These are phyloP conservation scores for Rhodotorula paludigena DNA, from an alignment of 768 basidiomycete genomes.

Conservation along the genomic window DNA sequence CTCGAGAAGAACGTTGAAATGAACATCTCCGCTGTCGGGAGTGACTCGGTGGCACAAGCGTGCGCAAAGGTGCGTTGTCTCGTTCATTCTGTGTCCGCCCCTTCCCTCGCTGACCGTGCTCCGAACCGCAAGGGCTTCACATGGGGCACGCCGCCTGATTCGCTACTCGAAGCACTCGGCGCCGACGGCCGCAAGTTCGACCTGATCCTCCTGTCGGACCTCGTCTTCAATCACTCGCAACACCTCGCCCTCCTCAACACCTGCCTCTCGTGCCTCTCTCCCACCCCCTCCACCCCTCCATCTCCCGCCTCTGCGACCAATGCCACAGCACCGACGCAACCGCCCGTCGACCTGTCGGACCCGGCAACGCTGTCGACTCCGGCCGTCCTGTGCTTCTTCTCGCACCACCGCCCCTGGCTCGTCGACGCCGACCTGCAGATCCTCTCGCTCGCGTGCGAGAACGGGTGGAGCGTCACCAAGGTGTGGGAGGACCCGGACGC, in stretches of 20 bases:
- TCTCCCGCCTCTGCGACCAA: not conserved
- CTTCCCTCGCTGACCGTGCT: not conserved
- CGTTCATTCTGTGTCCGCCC: constrained; percentile 7
- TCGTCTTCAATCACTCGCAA: constrained; percentile 58
- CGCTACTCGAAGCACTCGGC: constrained; percentile 50
- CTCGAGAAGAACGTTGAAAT: constrained; percentile 61
- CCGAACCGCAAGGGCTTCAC: constrained; percentile 62
- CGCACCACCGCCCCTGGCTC: constrained; percentile 40
- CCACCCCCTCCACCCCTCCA: not conserved
- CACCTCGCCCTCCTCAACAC: constrained; percentile 75
- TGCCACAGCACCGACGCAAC: not conserved
- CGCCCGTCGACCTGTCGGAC: constrained; percentile 13
- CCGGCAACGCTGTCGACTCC: not conserved
- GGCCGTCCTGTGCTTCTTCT: constrained; percentile 39
- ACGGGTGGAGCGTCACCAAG: constrained; percentile 35
- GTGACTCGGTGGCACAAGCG: not conserved
- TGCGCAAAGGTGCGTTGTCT: constrained; percentile 31
- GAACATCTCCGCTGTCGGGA: constrained; percentile 52
- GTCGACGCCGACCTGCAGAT: constrained; percentile 32
- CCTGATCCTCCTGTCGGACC: constrained; percentile 80
- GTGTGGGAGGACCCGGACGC: constrained; percentile 39
- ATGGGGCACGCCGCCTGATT: constrained; percentile 63
- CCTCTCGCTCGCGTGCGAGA: constrained; percentile 26
- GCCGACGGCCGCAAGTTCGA: constrained; percentile 55
- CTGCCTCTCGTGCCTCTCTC: constrained; percentile 50